These are phyloP conservation scores for Daldinia vernicosa DNA, from an alignment of 495 filamentous ascomycete species.

Conservation along the genomic window DNA sequence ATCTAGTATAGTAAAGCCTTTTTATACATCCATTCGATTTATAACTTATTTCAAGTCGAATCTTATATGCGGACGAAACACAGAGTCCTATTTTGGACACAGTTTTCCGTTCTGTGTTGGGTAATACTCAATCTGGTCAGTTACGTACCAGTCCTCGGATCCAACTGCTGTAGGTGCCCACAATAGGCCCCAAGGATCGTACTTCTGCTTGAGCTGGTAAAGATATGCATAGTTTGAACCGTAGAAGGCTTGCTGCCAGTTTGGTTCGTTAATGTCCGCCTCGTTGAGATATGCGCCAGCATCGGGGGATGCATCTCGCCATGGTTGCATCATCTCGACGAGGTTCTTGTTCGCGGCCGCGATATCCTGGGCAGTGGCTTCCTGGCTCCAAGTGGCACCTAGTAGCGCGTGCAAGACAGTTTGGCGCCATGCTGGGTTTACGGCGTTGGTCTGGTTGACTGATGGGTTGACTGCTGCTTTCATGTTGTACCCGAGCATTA, in stretches of 20 bases:
- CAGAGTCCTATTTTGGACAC: constrained; percentile 22
- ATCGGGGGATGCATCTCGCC: constrained; percentile 41
- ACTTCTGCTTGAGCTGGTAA: constrained; percentile 56
- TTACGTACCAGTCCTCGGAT: constrained; percentile 29
- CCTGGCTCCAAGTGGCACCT: constrained; percentile 47
- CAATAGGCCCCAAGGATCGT: constrained; percentile 60
- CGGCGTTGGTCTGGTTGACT: constrained; percentile 41
- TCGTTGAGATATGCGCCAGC: constrained; percentile 53
- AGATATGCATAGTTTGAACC: constrained; percentile 54
- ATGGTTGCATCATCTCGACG: constrained; percentile 34
- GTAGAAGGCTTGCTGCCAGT: constrained; percentile 68
- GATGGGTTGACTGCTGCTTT: constrained; percentile 43
- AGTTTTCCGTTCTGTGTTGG: constrained; percentile 42
- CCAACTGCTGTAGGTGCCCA: constrained; percentile 58
- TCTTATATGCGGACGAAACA: not conserved
- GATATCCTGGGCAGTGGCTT: constrained; percentile 28
- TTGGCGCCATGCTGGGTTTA: constrained; percentile 52
- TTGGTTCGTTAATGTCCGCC: constrained; percentile 62
- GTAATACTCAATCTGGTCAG: constrained; percentile 37
- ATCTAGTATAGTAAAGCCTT: not conserved
- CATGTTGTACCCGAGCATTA: constrained; percentile 55
- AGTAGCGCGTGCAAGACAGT: constrained; percentile 48
- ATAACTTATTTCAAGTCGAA: too few species aligned
- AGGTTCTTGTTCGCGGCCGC: constrained; percentile 36
- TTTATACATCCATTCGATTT: not conserved